phyloP scores from a whole-genome alignment of 2,329 filamentous ascomycete genomes.

The Zalaria obscura region DNA sequence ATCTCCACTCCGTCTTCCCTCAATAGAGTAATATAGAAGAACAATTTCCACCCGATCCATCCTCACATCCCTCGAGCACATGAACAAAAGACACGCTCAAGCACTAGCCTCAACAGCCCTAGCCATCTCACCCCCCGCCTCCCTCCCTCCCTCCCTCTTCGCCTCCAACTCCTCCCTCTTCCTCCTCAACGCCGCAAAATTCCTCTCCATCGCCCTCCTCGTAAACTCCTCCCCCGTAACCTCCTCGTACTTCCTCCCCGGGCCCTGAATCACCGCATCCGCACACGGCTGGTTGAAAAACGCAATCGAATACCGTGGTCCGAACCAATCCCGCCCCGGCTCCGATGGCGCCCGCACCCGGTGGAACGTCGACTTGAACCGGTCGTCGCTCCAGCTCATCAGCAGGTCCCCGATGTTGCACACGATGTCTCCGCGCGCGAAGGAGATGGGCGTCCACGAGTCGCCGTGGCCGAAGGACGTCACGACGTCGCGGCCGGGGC shows the following conservation, averaged over 20 bases:
- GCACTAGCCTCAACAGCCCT: neutral
- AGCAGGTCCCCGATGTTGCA: conserved; percentile 54
- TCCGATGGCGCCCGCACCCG: conserved; percentile 47
- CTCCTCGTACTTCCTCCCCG: conserved; percentile 45
- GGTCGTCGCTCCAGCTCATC: conserved; percentile 54
- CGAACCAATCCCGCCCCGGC: conserved; percentile 36
- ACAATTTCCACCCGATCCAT: no score
- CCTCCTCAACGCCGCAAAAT: conserved; percentile 38
- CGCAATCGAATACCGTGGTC: conserved; percentile 49
- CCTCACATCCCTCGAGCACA: no score
- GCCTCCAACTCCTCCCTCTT: conserved; percentile 23
- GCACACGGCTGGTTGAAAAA: conserved; percentile 52
- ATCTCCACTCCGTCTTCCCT: no score
- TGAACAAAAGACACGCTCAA: neutral
- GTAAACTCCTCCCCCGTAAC: conserved; percentile 50
- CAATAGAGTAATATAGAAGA: no score
- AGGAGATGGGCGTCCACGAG: conserved; percentile 49
- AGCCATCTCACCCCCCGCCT: neutral
- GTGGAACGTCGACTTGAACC: conserved; percentile 53
- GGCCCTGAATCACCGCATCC: conserved; percentile 45
- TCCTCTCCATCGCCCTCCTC: conserved; percentile 39
- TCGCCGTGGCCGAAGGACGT: conserved; percentile 46
- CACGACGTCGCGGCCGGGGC: conserved; percentile 45
- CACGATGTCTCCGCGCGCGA: conserved; percentile 39
- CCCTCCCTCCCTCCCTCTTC: neutral